Base-by-base conservation (phyloP, 1,284 basidiomycete species). In the Trichosporon sp. region DNA sequence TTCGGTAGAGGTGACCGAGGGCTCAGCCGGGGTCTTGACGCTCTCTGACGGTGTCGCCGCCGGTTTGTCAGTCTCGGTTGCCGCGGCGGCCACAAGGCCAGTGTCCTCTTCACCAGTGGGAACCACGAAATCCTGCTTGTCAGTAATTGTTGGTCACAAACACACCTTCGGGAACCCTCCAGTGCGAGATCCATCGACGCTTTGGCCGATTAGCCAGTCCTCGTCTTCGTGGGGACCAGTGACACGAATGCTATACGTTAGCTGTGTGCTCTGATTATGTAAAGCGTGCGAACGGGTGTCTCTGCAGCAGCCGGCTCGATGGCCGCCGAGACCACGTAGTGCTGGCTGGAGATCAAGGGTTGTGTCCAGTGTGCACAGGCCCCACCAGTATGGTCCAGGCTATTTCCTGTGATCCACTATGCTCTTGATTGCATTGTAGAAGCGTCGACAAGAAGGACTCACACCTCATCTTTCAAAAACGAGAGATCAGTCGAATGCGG, bases 401-500 rank as follows among this genome's bases (percentile, higher is more conserved):
- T 26, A 26, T 26, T 26, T 26, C 26, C 26, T 26, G 26, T 26
- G 26, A 26, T 26, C 26, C 26, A 26, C 26, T 26, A 26, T 26
- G 26, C 26, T 26, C 26, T 26, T 26, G 26, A 26, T 26, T 26
- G 26, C 26, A 26, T 26, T 26, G 26, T 26, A 26, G 26, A 26
- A 26, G 26, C 26, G 26, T 26, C 35, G 8, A 10, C 5, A 37
- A 37, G 35, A 31, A n/a, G 3, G 54, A 79, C 82, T 80, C 76
- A 84, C 83, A 79, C 82, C 67, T 83, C 83, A 70, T 79, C 80
- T 71, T 84, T 84, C 61, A 78, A 78, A 70, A 84, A 84, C n/a
- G 82, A 83, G 8, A 84, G 76, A 69, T 84, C 83, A 1, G 83
- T 84, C 26, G 81, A 77, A 71, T 84, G 83, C 10, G 83, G 83